Evolutionary conservation across 2,329 filamentous ascomycete genomes (phyloP).

Genomic region (Cyphellophora europaea): DNA sequence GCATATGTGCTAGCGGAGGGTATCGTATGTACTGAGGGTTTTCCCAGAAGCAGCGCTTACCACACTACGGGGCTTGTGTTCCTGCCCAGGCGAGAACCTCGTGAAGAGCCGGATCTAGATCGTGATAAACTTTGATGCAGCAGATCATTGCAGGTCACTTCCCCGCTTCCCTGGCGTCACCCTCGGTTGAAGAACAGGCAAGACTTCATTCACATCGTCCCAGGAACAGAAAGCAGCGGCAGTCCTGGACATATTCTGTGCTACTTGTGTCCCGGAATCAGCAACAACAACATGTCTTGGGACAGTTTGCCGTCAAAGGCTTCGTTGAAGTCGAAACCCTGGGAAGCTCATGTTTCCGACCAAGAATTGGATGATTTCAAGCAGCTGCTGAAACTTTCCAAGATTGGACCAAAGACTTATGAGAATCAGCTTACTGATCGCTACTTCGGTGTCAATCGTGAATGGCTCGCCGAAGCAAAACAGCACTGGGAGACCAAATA

Average conservation of each 20-base stretch:
- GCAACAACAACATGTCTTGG: slow-evolving; percentile 18
- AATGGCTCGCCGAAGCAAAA: slow-evolving; percentile 37
- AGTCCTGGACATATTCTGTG: too few relatives aligned
- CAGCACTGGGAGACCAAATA: slow-evolving; percentile 35
- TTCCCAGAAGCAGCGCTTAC: too few relatives aligned
- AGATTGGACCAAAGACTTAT: slow-evolving; percentile 38
- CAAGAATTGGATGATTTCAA: slow-evolving; percentile 36
- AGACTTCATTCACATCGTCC: too few relatives aligned
- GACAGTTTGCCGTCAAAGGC: slow-evolving; percentile 26
- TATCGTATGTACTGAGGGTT: slow-evolving; percentile 21
- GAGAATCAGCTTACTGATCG: slow-evolving; percentile 37
- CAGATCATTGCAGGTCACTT: too few relatives aligned
- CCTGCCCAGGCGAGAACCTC: too few relatives aligned
- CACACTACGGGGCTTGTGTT: too few relatives aligned
- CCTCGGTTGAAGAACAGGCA: too few relatives aligned
- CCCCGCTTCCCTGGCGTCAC: too few relatives aligned
- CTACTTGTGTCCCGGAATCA: too few relatives aligned
- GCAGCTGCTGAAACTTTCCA: slow-evolving; percentile 38
- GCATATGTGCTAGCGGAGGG: slow-evolving; percentile 47
- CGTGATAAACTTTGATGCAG: too few relatives aligned
- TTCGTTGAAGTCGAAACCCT: slow-evolving; percentile 29
- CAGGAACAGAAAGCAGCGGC: too few relatives aligned
- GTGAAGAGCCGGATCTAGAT: too few relatives aligned
- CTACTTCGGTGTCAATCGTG: slow-evolving; percentile 33
- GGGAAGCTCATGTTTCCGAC: slow-evolving; percentile 34